phyloP scores from a whole-genome alignment of 495 filamentous ascomycete species.

The Hypoxylon perforatum region DNA sequence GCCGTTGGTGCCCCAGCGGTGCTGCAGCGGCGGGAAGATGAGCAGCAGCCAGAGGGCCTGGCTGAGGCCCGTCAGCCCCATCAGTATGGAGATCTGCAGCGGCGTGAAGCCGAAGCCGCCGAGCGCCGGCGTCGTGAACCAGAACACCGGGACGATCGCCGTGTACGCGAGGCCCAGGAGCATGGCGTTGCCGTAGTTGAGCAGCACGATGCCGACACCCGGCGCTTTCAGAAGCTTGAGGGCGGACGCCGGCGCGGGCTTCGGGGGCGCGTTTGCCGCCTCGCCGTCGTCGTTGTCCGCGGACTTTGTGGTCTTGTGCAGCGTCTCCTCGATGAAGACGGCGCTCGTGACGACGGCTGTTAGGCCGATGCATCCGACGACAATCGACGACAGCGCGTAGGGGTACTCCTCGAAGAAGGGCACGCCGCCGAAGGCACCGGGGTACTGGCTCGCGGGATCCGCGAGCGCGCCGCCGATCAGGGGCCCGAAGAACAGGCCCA shows the following conservation, averaged over 20 bases:
- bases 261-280: constrained; percentile 39
- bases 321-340: constrained; percentile 68
- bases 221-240: constrained; percentile 67
- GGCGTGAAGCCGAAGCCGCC: constrained; percentile 72
- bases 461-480: constrained; percentile 71
- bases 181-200: constrained; percentile 69
- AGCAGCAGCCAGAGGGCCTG: constrained; percentile 74
- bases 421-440: constrained; percentile 62
- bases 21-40: constrained; percentile 70
- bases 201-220: constrained; percentile 70
- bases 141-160: constrained; percentile 71
- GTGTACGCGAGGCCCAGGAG: constrained; percentile 73
- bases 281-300: not conserved
- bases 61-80: constrained; percentile 67
- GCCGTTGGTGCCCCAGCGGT: constrained; percentile 67
- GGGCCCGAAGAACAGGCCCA: constrained; percentile 76
- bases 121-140: constrained; percentile 63
- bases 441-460: constrained; percentile 69
- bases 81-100: constrained; percentile 66
- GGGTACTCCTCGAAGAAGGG: constrained; percentile 70
- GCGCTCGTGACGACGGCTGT: constrained; percentile 59
- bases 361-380: constrained; percentile 60
- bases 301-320: constrained; percentile 24
- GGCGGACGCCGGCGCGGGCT: constrained; percentile 53
- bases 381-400: constrained; percentile 70